Conservation (phyloP, 768 basidiomycete genomes). For the Xanthoconium purpureum region DNA sequence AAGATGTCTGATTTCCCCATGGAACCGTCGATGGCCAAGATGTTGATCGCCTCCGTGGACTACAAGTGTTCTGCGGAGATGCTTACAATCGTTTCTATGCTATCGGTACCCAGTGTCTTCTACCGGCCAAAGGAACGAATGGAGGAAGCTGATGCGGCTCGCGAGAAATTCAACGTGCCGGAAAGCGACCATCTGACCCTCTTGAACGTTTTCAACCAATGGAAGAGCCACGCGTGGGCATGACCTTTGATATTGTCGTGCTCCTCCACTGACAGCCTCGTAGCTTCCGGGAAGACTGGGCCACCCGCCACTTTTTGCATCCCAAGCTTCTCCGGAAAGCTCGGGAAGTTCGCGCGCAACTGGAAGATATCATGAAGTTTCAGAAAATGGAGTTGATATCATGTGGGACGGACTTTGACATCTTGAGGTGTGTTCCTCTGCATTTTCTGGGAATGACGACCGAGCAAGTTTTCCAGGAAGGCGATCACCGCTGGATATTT, state of each 20-base stretch:
- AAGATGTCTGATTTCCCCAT: slow-evolving; percentile 99
- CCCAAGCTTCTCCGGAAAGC: slow-evolving; percentile 94
- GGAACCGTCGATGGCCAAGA: slow-evolving; percentile 99
- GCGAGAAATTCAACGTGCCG: slow-evolving; percentile 98
- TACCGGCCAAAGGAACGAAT: slow-evolving; percentile 96
- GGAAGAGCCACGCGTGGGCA: slow-evolving; percentile 90
- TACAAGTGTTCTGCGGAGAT: slow-evolving; percentile 93
- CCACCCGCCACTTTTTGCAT: slow-evolving; percentile 91
- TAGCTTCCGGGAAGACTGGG: slow-evolving; percentile 94
- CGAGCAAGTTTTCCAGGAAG: slow-evolving; percentile 53
- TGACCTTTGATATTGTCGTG: neutral
- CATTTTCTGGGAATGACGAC: neutral
- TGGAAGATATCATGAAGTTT: slow-evolving; percentile 99
- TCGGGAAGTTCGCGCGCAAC: slow-evolving; percentile 89
- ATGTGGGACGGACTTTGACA: slow-evolving; percentile 92
- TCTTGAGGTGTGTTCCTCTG: slow-evolving; percentile 55
- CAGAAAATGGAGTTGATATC: slow-evolving; percentile 95
- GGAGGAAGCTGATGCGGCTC: slow-evolving; percentile 95
- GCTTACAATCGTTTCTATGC: slow-evolving; percentile 98
- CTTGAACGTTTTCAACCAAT: slow-evolving; percentile 95
- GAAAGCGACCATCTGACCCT: slow-evolving; percentile 97
- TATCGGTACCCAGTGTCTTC: slow-evolving; percentile 96
- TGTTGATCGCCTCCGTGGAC: slow-evolving; percentile 89
- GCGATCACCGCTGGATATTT: slow-evolving; percentile 98
- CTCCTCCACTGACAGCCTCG: slow-evolving; percentile 2